Base-by-base conservation (phyloP, 2,329 filamentous ascomycete species). In the Arachnomyces sp. region DNA sequence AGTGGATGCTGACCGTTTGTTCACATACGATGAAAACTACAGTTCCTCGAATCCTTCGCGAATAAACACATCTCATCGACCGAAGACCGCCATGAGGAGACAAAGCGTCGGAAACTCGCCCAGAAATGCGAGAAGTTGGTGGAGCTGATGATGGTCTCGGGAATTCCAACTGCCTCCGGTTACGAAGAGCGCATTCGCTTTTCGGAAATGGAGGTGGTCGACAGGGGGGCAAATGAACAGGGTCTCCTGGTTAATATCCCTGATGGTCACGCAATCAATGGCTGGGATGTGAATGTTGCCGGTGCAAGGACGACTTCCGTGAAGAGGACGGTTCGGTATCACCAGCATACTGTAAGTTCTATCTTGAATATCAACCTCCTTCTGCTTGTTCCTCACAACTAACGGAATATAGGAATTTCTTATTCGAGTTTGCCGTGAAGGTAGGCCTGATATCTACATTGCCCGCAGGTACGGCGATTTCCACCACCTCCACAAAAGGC, bases 71-170 rank as follows among this genome's bases (percentile, higher is more conserved):
- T 98, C 32, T 96, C 90, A 2, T 94, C 89, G 4, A 95, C 90
- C 4, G 92, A 96, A 65, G 92, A 98, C 60, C 79, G 92, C 3
- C 69, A 96, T 20, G 92, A 98, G 65, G 88, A 95, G 64, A 96
- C 92, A 7, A 98, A 98, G 70, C 78, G 92, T 43, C 76, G 81
- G 49, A 98, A 98, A 64, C 68, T 98, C 49, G 90, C 92, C 3
- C 73, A 82, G 53, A 98, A 98, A 73, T 87, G 85, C 35, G 82
- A 92, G 61, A 98, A 98, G 68, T 70, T 98, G 43, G 86, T 98
- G 8, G 92, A 98, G 71, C 72, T 98, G 45, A 98, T 98, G 92
- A 95, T 98, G 88, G 92, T 98, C 7, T 96, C 90, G 6, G 92
- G 92, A 29, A 83, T 98, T 43, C 86, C 85, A 28, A 98, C 92